phyloP scores from a whole-genome alignment of 2,329 filamentous ascomycete species.

The Microsporum audouinii region DNA sequence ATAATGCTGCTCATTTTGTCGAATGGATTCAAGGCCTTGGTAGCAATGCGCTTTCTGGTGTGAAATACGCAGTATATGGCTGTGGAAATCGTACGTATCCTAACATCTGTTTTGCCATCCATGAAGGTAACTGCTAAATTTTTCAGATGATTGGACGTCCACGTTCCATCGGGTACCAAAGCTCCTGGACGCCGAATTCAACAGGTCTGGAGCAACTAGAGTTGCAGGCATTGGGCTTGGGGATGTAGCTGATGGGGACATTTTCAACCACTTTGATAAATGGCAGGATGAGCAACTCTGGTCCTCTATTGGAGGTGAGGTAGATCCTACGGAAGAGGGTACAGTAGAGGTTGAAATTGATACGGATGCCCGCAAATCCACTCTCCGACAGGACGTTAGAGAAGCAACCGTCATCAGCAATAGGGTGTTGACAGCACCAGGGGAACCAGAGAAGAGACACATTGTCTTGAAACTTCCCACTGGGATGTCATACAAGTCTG shows the following conservation, averaged over 20 bases:
- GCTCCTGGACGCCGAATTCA: not conserved
- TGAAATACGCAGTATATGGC: conserved; percentile 12
- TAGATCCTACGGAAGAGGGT: not conserved
- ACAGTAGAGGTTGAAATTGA: not conserved
- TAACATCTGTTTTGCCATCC: not conserved
- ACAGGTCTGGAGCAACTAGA: not conserved
- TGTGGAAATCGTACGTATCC: not conserved
- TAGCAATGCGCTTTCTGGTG: conserved; percentile 22
- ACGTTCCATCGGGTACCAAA: conserved; percentile 1
- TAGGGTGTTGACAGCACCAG: not conserved
- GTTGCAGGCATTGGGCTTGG: not conserved
- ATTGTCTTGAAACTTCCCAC: not conserved
- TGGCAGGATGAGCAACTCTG: conserved; percentile 1
- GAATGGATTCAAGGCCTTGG: not conserved
- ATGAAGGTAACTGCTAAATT: not conserved
- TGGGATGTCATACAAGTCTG: not conserved
- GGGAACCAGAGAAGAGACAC: not conserved
- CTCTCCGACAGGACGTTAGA: not conserved
- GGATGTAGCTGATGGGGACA: not conserved
- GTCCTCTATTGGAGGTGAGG: not conserved
- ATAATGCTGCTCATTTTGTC: conserved; percentile 1
- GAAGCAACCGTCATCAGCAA: conserved; percentile 1
- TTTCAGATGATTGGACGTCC: not conserved
- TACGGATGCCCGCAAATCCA: not conserved
- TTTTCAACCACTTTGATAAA: conserved; percentile 3